These are phyloP conservation scores for Erysimum cheiranthoides DNA, from an alignment of 345 rosid species.

Conservation along the genomic window DNA sequence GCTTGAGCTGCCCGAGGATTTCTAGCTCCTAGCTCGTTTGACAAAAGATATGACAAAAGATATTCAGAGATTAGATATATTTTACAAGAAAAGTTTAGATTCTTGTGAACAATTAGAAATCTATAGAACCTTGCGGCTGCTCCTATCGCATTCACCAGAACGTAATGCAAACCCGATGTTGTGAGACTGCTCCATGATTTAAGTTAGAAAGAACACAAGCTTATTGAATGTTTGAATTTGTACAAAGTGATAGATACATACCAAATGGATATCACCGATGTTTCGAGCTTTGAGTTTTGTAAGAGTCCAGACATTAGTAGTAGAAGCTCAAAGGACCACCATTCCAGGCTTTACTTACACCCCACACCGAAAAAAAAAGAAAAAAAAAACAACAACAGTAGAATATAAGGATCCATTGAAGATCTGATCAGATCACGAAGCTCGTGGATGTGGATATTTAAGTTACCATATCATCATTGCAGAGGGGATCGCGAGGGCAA, in stretches of 20 bases:
- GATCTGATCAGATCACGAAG: background rate
- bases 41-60: conserved; percentile 32
- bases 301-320: conserved; percentile 54
- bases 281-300: conserved; percentile 60
- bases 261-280: conserved; percentile 69
- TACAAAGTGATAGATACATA: conserved; percentile 8
- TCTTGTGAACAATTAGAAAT: background rate
- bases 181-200: conserved; percentile 49
- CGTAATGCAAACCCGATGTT: conserved; percentile 45
- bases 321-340: conserved; percentile 63
- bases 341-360: conserved; percentile 52
- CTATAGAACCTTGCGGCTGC: conserved; percentile 56
- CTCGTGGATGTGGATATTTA: background rate
- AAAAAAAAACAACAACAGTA: background rate
- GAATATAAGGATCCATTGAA: background rate
- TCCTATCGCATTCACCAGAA: conserved; percentile 51
- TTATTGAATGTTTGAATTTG: background rate
- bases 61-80: background rate
- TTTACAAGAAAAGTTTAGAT: background rate
- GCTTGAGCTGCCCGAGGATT: conserved; percentile 49
- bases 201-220: conserved; percentile 1
- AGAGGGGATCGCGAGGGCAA: conserved; percentile 48
- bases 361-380: background rate
- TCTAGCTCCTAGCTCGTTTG: conserved; percentile 60
- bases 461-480: conserved; percentile 57